Base-by-base conservation (phyloP, 2,329 filamentous ascomycete species). In the Aureobasidium leucospermi region DNA sequence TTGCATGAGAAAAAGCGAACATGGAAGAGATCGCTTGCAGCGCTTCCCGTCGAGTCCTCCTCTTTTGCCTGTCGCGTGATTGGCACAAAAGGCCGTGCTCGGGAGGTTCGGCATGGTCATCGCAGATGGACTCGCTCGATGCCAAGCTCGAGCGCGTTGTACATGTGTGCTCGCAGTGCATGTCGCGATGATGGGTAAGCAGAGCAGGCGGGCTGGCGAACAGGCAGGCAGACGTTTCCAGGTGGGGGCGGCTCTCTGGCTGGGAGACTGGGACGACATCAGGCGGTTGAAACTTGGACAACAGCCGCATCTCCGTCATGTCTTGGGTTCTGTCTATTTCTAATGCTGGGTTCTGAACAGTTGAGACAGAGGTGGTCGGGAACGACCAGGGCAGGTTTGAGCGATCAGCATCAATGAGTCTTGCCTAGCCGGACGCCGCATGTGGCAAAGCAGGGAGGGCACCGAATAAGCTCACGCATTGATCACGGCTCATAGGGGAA, bases 391-490 rank as follows among this genome's bases (percentile, higher is more conserved):
- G 48, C 34, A 51, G 48, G 48, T 36, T 36, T 29, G 16, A 19
- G 47, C 47, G 48, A 41, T 52, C 36, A 52, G 48, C 48, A 52
- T 41, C 36, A n/a, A 41, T 41, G 36, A 31, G 48, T 52, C 36
- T 52, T 39, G 48, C 34, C 34, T 55, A 43, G 51, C 51, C 51
- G 51, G 39, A 29, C 28, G 51, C 51, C 51, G 51, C 51, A 55
- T 55, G 51, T 55, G 51, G 51, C 51, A 43, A 55, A 43, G 48
- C 32, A n/a, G 10, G 19, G 19, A 32, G 15, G 38, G 51, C 9
- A 55, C 10, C 32, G 23, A 52, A 23, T 55, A 55, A 55, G 51
- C 51, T 55, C 51, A n/a, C 15, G 39, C 39, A n/a, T 34, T 28
- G 39, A 39, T 43, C 51, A 55, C 34, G 51, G 38, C 34, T 19